Evolutionary conservation across 441 rosid species (phyloP), one percentile per base, ranked within the genome.

Genomic region (Erysimum pusillum): DNA sequence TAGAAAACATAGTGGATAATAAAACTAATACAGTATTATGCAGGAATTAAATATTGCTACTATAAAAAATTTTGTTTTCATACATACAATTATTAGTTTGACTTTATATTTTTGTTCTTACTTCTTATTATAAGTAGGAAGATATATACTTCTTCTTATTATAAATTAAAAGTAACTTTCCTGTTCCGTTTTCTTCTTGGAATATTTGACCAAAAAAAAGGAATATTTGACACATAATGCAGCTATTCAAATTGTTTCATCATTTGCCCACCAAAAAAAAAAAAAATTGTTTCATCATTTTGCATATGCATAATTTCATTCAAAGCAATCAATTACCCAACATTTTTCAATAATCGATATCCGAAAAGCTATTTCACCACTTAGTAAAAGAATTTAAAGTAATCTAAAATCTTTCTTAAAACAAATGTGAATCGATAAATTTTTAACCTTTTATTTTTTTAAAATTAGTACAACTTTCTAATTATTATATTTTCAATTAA

Each of bases 241-340:
- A 35, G 66, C 35, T 58, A 70, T 58, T 58, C 66, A 45, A 69
- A 58, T 52, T 5, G 54, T 56, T 70, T 70, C 20, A 70, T 58
- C 74, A 70, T 70, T 17, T 70, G n/a, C n/a, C n/a, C n/a, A n/a
- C n/a, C n/a, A n/a, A n/a, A n/a, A n/a, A n/a, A n/a, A n/a, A n/a
- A n/a, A n/a, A n/a, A 45, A 69, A 58, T 52, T 5, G 54, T 56
- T 70, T 70, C 20, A 70, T 58, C 74, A 70, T 70, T 17, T 70
- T 69, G 41, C 39, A 38, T 25, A 28, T 54, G 39, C 46, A 67
- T 52, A n/a, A 25, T 36, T 46, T 59, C 64, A 35, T 36, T 17
- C 28, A 28, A 59, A 36, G 28, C 31, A 59, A 59, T 59, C 45
- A 59, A 39, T 59, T 36, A 36, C n/a, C 45, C 31, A 17, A 36